Evolutionary conservation across 257 asterid species (phyloP).

Genomic region (Nicotiana benthamiana): DNA sequence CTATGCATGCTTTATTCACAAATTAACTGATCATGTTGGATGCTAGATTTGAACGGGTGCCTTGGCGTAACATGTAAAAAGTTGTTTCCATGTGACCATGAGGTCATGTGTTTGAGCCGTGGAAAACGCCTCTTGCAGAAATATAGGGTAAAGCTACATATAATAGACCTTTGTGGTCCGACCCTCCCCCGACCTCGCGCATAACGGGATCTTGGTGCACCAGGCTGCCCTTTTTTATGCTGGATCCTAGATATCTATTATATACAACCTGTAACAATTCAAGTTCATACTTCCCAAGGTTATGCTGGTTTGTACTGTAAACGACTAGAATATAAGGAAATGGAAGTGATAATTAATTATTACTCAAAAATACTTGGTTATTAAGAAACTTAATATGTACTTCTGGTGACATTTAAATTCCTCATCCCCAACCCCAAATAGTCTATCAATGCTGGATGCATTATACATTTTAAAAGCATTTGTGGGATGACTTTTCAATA

Average conservation of each 20-base stretch:
- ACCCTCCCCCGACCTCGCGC: no score
- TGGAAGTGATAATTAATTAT: background rate
- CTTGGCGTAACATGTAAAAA: no score
- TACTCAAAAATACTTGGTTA: background rate
- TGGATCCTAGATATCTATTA: no score
- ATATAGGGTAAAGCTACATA: no score
- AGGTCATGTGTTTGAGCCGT: no score
- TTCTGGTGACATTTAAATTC: background rate
- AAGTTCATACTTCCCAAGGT: background rate
- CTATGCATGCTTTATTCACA: background rate
- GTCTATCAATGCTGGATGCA: background rate
- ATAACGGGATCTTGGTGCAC: no score
- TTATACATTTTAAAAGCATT: background rate
- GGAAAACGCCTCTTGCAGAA: no score
- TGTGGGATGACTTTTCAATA: background rate
- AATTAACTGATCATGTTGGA: background rate
- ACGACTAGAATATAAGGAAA: background rate
- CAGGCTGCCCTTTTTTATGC: no score
- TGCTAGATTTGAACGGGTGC: background rate
- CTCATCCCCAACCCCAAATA: no score
- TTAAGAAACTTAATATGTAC: background rate
- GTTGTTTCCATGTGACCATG: no score
- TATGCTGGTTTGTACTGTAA: background rate
- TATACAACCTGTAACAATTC: background rate
- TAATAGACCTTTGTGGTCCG: no score